Evolutionary conservation across 306 rosid genomes (phyloP).

Genomic region (Styphnolobium japonicum): DNA sequence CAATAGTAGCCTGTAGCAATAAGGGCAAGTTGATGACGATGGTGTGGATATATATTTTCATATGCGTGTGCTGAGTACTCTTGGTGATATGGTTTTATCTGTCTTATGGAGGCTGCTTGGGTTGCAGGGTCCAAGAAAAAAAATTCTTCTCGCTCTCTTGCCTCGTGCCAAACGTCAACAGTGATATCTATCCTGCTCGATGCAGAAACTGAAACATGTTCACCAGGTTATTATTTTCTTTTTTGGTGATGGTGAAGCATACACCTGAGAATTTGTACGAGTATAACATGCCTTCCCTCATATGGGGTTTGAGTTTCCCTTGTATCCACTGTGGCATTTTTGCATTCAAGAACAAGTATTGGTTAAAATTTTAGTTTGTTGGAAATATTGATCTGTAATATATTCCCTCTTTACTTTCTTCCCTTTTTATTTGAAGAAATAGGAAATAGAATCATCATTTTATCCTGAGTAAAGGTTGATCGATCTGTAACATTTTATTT

Average conservation of each 20-base stretch:
- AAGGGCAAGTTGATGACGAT: background rate
- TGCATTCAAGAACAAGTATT: slow-evolving; percentile 14
- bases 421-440: background rate
- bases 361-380: slow-evolving; percentile 10
- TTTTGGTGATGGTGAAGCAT: slow-evolving; percentile 26
- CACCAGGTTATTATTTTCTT: slow-evolving; percentile 8
- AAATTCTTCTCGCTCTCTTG: slow-evolving; percentile 70
- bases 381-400: slow-evolving; percentile 37
- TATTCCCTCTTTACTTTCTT: background rate
- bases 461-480: background rate
- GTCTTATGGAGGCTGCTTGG: slow-evolving; percentile 32
- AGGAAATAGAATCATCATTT: slow-evolving; percentile 20
- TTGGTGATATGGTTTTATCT: background rate
- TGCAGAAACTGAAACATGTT: slow-evolving; percentile 20
- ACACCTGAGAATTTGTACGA: background rate
- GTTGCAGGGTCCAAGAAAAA: slow-evolving; percentile 95
- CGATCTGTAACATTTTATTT: background rate
- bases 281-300: slow-evolving; percentile 30
- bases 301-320: slow-evolving; percentile 26
- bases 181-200: slow-evolving; percentile 23
- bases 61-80: background rate
- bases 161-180: slow-evolving; percentile 67
- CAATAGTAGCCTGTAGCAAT: background rate
- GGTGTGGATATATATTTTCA: background rate
- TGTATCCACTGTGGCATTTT: slow-evolving; percentile 35